A percentile compares a stretch with the other conserved stretches of the same genome.
These are phyloP conservation scores for Coleophoma eucalyptorum DNA, from an alignment of 2,329 filamentous ascomycete genomes.

Conservation along the genomic window DNA sequence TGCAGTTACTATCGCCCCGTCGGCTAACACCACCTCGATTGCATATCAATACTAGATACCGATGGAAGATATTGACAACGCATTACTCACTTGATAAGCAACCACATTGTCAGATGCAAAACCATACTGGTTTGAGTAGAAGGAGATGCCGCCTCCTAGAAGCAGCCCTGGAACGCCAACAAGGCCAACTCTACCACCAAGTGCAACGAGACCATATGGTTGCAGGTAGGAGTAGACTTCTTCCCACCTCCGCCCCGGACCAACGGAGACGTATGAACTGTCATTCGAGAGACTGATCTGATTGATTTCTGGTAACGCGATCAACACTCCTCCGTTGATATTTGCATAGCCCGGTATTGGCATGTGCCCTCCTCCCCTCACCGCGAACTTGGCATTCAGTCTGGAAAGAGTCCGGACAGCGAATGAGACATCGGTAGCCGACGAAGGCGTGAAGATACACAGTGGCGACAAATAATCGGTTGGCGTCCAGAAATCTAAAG, in stretches of 20 bases:
- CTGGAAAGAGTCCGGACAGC: slow-evolving; percentile 3
- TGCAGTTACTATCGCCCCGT: slow-evolving; percentile 21
- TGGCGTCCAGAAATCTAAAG: slow-evolving; percentile 8
- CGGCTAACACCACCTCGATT: slow-evolving; percentile 9
- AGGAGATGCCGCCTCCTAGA: slow-evolving; percentile 14
- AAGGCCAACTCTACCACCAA: slow-evolving; percentile 9
- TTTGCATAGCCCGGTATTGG: slow-evolving; percentile 6
- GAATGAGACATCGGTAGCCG: slow-evolving; percentile 6
- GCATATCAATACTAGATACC: neutral
- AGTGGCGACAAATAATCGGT: slow-evolving; percentile 6
- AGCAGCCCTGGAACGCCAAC: slow-evolving; percentile 13
- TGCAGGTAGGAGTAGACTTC: slow-evolving; percentile 9
- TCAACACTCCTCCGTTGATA: slow-evolving; percentile 9
- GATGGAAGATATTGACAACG: too few species aligned
- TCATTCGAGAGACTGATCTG: slow-evolving; percentile 5
- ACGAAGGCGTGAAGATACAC: slow-evolving; percentile 6
- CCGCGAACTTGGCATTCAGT: slow-evolving; percentile 7
- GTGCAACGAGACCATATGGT: slow-evolving; percentile 5
- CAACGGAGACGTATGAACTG: slow-evolving; percentile 6
- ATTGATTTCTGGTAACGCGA: slow-evolving; percentile 8
- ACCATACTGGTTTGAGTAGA: slow-evolving; percentile 12
- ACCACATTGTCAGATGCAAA: slow-evolving; percentile 11
- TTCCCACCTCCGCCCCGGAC: slow-evolving; percentile 9
- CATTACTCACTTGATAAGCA: slow-evolving; percentile 8
- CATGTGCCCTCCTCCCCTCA: slow-evolving; percentile 12